Evolutionary conservation across 768 basidiomycete species (phyloP), one percentile per base, ranked within the genome.

Genomic region (Paxillus involutus): DNA sequence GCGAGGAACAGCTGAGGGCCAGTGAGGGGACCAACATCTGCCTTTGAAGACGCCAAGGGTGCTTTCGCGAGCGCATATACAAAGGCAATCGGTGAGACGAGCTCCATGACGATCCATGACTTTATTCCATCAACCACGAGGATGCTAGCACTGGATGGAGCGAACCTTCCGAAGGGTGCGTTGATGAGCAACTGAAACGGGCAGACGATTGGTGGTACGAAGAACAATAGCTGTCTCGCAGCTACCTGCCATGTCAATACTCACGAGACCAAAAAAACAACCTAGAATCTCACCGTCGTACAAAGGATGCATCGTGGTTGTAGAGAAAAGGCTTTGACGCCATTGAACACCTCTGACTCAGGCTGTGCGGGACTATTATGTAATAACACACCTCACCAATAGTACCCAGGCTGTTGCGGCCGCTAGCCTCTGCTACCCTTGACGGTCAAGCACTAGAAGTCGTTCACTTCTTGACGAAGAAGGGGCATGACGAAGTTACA

Each of bases 101-200:
- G 70, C 62, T 91, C 89, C 90, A 91, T 91, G 52, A 79, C 9
- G 13, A 91, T 89, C 89, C 89, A 92, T n/a, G 87, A 59, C 54
- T 64, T 73, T 54, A 77, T 71, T 21, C 86, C 88, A 57, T 91
- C 80, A 7, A 89, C 59, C 11, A 83, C 69, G 56, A 85, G 70
- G 52, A 78, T 57, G 58, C 76, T 79, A 29, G 80, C 58, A 55
- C 53, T 59, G 40, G 57, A 68, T 0, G 79, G 81, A 0, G 84
- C 69, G 65, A 94, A 94, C 0, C 89, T 80, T 10, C 93, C 93
- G 67, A 92, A 92, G 0, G 89, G 89, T 0, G 91, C 92, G 64
- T 93, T 76, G 47, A 90, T 64, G 47, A 83, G 36, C 57, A 88
- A 76, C 10, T 69, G 59, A 0, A 75, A 21, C 0, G 80, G 81